phyloP scores from a whole-genome alignment of 1,284 basidiomycete species.

The Cutaneotrichosporon daszewskae region DNA sequence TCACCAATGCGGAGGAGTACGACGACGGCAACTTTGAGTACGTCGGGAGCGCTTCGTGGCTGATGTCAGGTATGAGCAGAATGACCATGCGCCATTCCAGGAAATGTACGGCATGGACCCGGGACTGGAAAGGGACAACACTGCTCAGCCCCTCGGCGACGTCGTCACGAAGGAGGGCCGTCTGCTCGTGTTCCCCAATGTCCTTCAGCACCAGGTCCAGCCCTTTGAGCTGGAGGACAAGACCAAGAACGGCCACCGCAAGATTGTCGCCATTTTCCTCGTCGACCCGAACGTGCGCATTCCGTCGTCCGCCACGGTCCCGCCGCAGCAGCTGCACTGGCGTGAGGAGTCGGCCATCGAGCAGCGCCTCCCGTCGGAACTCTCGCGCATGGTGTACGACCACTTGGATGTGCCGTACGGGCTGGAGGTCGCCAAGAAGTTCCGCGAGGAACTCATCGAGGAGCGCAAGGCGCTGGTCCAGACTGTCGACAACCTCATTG shows the following conservation, averaged over 20 bases:
- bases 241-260: constrained; percentile 11
- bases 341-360: background rate
- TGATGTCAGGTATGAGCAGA: constrained; percentile 8
- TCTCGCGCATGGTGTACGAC: constrained; percentile 8
- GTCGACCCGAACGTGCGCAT: constrained; percentile 12
- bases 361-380: constrained; percentile 7
- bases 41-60: too few species aligned
- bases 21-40: background rate
- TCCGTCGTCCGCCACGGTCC: constrained; percentile 9
- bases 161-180: constrained; percentile 3
- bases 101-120: background rate
- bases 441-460: constrained; percentile 16
- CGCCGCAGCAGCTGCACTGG: constrained; percentile 18
- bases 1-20: background rate
- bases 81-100: constrained; percentile 7
- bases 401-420: constrained; percentile 11
- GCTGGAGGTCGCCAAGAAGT: constrained; percentile 9
- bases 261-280: constrained; percentile 19
- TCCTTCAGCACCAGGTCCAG: constrained; percentile 10
- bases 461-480: constrained; percentile 8
- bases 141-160: background rate
- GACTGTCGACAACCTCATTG: background rate
- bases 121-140: background rate
- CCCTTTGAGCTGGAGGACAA: constrained; percentile 11
- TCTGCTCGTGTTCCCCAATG: constrained; percentile 12